phyloP scores from a whole-genome alignment of 345 rosid genomes.

The Aquilaria yunnanensis region DNA sequence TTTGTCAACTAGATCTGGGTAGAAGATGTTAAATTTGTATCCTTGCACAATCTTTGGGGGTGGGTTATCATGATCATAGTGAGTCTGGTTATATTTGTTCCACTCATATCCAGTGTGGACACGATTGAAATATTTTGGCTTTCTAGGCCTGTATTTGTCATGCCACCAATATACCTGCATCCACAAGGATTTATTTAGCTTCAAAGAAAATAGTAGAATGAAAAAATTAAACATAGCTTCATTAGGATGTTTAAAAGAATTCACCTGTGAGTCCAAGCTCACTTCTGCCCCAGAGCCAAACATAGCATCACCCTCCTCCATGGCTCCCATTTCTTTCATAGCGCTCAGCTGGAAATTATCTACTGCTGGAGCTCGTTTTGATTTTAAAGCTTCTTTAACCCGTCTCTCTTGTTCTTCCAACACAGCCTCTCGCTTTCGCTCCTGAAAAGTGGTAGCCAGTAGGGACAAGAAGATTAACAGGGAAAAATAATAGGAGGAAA shows the following conservation, averaged over 20 bases:
- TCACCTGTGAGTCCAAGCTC: conserved; percentile 86
- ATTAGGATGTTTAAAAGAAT: neutral
- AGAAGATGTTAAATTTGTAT: conserved; percentile 90
- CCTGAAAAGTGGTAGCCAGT: conserved; percentile 31
- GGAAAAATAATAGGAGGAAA: too few relatives aligned
- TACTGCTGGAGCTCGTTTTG: conserved; percentile 63
- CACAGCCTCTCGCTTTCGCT: conserved; percentile 56
- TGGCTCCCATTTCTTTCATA: conserved; percentile 85
- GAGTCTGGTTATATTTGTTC: conserved; percentile 94
- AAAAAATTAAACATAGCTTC: neutral
- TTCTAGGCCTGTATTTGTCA: conserved; percentile 92
- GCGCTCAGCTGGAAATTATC: conserved; percentile 88
- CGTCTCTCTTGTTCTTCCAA: conserved; percentile 72
- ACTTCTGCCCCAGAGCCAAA: conserved; percentile 94
- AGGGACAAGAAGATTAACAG: too few relatives aligned
- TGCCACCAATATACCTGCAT: conserved; percentile 97
- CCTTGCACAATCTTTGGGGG: conserved; percentile 97
- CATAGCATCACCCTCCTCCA: conserved; percentile 96
- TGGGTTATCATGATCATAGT: conserved; percentile 93
- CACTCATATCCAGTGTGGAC: conserved; percentile 99
- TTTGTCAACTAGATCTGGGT: conserved; percentile 90
- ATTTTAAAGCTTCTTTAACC: conserved; percentile 60
- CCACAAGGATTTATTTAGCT: neutral
- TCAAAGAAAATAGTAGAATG: too few relatives aligned
- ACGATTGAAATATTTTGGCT: conserved; percentile 89